These are phyloP conservation scores for Oryza meyeriana DNA, from an alignment of 176 grass and related monocot species.

Conservation along the genomic window DNA sequence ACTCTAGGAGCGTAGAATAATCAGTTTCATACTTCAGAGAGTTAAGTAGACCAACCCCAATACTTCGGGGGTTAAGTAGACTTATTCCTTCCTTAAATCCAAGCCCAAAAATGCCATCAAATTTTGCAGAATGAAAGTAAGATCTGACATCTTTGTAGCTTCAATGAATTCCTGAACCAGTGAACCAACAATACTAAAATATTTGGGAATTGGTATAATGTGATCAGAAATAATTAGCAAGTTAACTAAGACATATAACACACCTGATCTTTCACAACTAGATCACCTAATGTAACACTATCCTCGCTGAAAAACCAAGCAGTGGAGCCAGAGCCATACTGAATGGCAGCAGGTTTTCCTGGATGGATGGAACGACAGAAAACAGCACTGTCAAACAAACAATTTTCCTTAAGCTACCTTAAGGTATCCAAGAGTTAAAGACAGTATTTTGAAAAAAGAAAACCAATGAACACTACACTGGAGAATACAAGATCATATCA, in stretches of 20 bases:
- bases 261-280: slow-evolving; percentile 72
- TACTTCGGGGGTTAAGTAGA: too few species aligned
- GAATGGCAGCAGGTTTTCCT: slow-evolving; percentile 78
- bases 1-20: too few species aligned
- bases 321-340: slow-evolving; percentile 76
- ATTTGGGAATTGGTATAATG: not conserved
- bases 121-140: slow-evolving; percentile 79
- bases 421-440: not conserved
- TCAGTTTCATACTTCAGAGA: too few species aligned
- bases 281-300: slow-evolving; percentile 63
- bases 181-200: not conserved
- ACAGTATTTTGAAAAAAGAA: not conserved
- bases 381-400: slow-evolving; percentile 1
- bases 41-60: too few species aligned
- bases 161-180: slow-evolving; percentile 75
- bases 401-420: not conserved
- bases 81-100: too few species aligned
- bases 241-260: not conserved
- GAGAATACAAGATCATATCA: not conserved
- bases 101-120: slow-evolving; percentile 88
- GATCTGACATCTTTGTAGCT: slow-evolving; percentile 67
- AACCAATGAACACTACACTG: not conserved
- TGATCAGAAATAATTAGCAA: not conserved
- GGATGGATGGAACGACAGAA: slow-evolving; percentile 26
- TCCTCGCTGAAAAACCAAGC: slow-evolving; percentile 82